Percentiles rank a stretch among this genome's conserved stretches.
These are phyloP conservation scores for Candida quercuum DNA, from an alignment of 805 yeast species.

Conservation along the genomic window DNA sequence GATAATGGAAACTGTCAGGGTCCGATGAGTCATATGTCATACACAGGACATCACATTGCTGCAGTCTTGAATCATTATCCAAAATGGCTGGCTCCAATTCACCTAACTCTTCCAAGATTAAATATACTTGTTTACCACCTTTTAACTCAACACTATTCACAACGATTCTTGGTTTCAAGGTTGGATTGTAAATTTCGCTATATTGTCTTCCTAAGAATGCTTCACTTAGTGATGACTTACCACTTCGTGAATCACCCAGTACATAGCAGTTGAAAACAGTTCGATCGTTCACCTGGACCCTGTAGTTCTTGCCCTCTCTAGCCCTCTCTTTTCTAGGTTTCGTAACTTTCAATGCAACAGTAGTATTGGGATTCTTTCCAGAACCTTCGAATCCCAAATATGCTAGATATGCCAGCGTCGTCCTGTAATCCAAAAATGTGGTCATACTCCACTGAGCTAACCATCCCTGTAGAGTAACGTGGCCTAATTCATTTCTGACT, in stretches of 20 bases:
- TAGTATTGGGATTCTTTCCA: conserved; percentile 23
- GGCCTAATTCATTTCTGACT: conserved; percentile 85
- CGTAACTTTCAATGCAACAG: conserved; percentile 68
- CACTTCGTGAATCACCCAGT: conserved; percentile 80
- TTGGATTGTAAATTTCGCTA: conserved; percentile 70
- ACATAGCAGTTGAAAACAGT: conserved; percentile 90
- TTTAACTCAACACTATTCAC: conserved; percentile 89
- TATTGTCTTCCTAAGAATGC: conserved; percentile 74
- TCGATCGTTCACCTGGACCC: conserved; percentile 71
- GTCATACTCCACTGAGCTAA: conserved; percentile 98
- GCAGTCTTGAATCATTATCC: conserved; percentile 61
- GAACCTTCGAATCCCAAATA: conserved; percentile 77
- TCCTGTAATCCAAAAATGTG: conserved; percentile 76
- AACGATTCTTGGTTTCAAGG: conserved; percentile 73
- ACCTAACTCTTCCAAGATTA: conserved; percentile 86
- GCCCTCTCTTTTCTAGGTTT: conserved; percentile 70
- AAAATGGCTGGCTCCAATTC: conserved; percentile 79
- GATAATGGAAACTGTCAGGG: conserved; percentile 86
- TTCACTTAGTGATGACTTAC: conserved; percentile 80
- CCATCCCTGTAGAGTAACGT: conserved; percentile 96
- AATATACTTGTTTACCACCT: conserved; percentile 93
- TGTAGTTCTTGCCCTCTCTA: conserved; percentile 57
- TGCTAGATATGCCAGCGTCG: conserved; percentile 84
- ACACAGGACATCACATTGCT: conserved; percentile 88
- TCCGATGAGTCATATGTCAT: conserved; percentile 91